phyloP scores from a whole-genome alignment of 1,284 basidiomycete species.

The Ceratobasidium papillatum region DNA sequence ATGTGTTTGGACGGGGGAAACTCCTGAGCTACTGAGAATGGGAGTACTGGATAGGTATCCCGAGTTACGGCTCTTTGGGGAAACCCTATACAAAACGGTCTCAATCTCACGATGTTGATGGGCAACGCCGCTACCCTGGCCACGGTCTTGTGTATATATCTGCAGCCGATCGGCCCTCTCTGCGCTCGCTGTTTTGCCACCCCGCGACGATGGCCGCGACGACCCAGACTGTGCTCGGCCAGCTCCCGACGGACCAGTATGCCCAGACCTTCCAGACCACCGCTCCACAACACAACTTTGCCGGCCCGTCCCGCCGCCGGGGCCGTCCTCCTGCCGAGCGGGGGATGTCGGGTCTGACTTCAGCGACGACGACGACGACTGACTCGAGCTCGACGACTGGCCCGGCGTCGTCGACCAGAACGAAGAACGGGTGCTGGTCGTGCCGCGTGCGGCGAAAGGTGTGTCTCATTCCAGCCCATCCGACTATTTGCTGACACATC shows the following conservation, averaged over 20 bases:
- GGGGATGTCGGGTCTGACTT: background rate
- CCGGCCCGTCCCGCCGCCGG: conserved; percentile 15
- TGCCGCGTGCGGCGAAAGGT: conserved; percentile 27
- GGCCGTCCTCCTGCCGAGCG: conserved; percentile 27
- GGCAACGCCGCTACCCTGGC: too few relatives aligned
- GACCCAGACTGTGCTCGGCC: background rate
- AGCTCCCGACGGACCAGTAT: background rate
- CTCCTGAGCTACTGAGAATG: background rate
- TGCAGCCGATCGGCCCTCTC: too few relatives aligned
- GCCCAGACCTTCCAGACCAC: background rate
- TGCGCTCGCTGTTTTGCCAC: background rate
- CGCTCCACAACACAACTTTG: conserved; percentile 1
- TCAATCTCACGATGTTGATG: background rate
- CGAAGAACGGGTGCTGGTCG: conserved; percentile 34
- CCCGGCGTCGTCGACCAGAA: conserved; percentile 11
- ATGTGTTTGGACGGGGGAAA: too few relatives aligned
- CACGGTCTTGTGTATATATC: background rate
- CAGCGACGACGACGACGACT: background rate
- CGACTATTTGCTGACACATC: background rate
- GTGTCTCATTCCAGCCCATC: background rate
- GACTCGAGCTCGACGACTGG: too few relatives aligned
- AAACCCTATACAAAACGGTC: background rate
- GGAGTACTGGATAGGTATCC: background rate
- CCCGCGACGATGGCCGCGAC: background rate
- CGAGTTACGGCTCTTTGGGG: background rate